phyloP scores from a whole-genome alignment of 805 yeast genomes.

The Myxozyma udenii region DNA sequence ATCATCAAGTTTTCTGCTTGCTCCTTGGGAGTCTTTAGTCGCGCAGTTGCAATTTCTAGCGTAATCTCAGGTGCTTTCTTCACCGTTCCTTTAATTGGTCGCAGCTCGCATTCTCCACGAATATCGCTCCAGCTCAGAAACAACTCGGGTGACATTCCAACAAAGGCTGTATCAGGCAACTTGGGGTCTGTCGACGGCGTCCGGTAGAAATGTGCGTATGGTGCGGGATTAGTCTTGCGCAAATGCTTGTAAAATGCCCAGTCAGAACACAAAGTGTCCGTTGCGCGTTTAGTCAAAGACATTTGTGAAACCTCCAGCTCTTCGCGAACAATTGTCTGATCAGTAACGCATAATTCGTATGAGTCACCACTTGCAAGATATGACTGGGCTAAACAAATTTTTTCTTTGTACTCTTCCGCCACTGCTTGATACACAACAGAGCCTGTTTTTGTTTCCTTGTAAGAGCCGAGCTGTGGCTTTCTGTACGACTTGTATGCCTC shows the following conservation, averaged over 20 bases:
- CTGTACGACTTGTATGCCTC: not conserved
- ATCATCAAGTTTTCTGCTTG: conserved; percentile 96
- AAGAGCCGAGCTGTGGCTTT: not conserved
- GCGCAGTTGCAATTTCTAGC: conserved; percentile 6
- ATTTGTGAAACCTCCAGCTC: no score
- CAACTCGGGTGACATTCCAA: conserved; percentile 93
- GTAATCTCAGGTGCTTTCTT: conserved; percentile 49
- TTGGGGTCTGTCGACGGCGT: conserved; percentile 39
- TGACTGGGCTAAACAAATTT: conserved; percentile 63
- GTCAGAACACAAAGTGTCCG: conserved; percentile 5
- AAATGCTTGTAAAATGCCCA: conserved; percentile 81
- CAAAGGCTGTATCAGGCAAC: conserved; percentile 50
- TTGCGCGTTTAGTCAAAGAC: conserved; percentile 47
- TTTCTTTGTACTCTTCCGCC: conserved; percentile 46
- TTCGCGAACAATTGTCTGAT: conserved; percentile 41
- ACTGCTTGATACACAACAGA: not conserved
- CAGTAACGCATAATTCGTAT: conserved; percentile 88
- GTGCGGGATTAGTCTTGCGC: conserved; percentile 78
- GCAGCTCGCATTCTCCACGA: conserved; percentile 57
- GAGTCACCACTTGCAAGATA: conserved; percentile 78
- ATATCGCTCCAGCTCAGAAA: conserved; percentile 72
- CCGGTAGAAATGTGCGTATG: conserved; percentile 77
- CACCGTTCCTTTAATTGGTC: conserved; percentile 97
- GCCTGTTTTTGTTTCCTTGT: not conserved
- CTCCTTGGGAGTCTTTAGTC: conserved; percentile 55